A percentile compares a stretch with the other conserved stretches of the same genome.
phyloP scores from a whole-genome alignment of 1,284 basidiomycete genomes.

The Boletus nobilissimus region DNA sequence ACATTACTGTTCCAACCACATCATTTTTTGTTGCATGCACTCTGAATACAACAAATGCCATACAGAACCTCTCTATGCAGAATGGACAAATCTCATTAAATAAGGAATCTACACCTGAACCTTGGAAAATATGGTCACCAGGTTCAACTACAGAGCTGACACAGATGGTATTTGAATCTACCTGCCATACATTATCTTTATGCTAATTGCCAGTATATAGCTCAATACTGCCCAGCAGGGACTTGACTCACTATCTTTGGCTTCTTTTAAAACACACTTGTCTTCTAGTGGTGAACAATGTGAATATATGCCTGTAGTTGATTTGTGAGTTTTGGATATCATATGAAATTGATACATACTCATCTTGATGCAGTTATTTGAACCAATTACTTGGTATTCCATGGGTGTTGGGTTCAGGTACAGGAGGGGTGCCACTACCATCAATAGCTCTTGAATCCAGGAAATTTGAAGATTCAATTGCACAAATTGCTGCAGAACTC shows the following conservation, averaged over 20 bases:
- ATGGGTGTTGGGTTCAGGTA: neutral
- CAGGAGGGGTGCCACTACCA: neutral
- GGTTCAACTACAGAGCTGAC: neutral
- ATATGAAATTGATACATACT: neutral
- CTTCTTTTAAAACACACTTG: neutral
- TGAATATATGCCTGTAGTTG: neutral
- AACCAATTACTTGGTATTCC: neutral
- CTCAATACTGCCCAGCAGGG: neutral
- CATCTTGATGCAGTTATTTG: neutral
- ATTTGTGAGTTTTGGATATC: neutral
- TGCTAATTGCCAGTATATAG: neutral
- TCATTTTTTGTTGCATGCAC: slow-evolving; percentile 4
- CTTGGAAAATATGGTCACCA: neutral
- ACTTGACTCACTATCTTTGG: too few species aligned
- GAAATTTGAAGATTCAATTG: slow-evolving; percentile 16
- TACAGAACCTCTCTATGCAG: neutral
- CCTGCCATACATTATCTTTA: neutral
- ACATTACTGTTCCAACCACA: neutral
- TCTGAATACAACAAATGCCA: neutral
- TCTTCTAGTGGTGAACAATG: neutral
- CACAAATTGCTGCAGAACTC: slow-evolving; percentile 16
- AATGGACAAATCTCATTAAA: neutral
- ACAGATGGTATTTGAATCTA: neutral
- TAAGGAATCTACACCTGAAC: neutral
- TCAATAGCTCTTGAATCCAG: neutral